Evolutionary conservation across 768 basidiomycete genomes (phyloP).

Genomic region (Amanita exitialis): DNA sequence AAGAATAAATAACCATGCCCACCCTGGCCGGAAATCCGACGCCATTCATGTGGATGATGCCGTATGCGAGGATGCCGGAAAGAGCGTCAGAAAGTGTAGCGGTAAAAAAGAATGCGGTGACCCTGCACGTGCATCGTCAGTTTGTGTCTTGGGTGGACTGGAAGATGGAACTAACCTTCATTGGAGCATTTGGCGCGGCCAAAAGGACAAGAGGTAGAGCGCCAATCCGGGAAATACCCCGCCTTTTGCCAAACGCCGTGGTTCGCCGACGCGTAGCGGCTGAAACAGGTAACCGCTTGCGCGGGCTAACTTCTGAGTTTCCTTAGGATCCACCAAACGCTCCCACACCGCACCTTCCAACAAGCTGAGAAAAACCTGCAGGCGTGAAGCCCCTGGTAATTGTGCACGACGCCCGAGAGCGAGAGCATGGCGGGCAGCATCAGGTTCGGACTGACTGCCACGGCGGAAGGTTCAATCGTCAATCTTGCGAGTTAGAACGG

Average conservation of each 20-base stretch:
- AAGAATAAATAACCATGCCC: conserved; percentile 63
- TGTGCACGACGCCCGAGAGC: conserved; percentile 49
- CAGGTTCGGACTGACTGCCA: conserved; percentile 42
- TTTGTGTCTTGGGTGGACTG: background rate
- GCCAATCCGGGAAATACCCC: conserved; percentile 50
- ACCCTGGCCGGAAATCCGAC: conserved; percentile 44
- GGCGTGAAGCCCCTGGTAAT: conserved; percentile 32
- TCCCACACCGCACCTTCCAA: conserved; percentile 36
- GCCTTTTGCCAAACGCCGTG: conserved; percentile 18
- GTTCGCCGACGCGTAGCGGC: background rate
- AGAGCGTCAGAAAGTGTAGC: conserved; percentile 56
- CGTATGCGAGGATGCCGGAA: conserved; percentile 58
- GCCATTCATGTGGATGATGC: conserved; percentile 56
- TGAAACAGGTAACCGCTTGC: background rate
- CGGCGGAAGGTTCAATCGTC: background rate
- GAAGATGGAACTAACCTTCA: conserved; percentile 26
- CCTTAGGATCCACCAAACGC: too few species aligned
- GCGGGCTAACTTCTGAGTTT: too few species aligned
- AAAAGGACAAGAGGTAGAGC: conserved; percentile 46
- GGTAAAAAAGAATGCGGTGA: conserved; percentile 39
- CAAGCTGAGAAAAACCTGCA: conserved; percentile 45
- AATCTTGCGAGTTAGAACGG: too few species aligned
- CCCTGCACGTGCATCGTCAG: conserved; percentile 15
- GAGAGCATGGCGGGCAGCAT: conserved; percentile 52
- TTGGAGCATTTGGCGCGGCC: conserved; percentile 39